These are phyloP conservation scores for Phlebiopsis gigantea DNA, from an alignment of 768 basidiomycete species.

Conservation along the genomic window DNA sequence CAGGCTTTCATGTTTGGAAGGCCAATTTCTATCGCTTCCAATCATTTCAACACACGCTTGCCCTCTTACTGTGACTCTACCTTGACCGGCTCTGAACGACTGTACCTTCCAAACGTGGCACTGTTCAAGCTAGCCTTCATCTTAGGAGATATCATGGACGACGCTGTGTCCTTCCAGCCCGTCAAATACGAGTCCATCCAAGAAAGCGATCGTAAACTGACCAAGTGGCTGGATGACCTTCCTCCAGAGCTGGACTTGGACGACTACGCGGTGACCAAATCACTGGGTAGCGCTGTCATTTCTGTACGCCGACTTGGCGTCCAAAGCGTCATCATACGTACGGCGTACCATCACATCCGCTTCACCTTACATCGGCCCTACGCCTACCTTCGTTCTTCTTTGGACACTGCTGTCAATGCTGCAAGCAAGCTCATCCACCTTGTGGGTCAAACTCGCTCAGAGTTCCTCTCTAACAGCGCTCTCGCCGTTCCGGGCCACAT, in stretches of 20 bases:
- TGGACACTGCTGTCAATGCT: conserved; percentile 70
- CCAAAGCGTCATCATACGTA: conserved; percentile 76
- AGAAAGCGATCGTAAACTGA: conserved; percentile 65
- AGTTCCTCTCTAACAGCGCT: conserved; percentile 60
- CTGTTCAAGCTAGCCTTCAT: conserved; percentile 58
- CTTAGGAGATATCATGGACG: conserved; percentile 82
- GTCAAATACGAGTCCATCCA: conserved; percentile 71
- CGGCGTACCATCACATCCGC: conserved; percentile 76
- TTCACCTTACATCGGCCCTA: conserved; percentile 83
- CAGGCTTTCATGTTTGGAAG: conserved; percentile 86
- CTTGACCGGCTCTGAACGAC: conserved; percentile 55
- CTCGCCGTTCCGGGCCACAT: conserved; percentile 73
- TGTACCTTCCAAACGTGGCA: conserved; percentile 72
- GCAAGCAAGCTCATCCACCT: conserved; percentile 78
- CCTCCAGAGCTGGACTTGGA: conserved; percentile 72
- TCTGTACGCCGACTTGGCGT: conserved; percentile 65
- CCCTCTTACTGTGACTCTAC: conserved; percentile 64
- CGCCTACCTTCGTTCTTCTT: conserved; percentile 40
- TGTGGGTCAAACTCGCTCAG: conserved; percentile 69
- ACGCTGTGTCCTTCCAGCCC: conserved; percentile 68
- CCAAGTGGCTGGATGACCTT: conserved; percentile 73
- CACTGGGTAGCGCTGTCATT: conserved; percentile 57
- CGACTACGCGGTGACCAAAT: conserved; percentile 68
- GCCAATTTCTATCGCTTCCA: conserved; percentile 67
- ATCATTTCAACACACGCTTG: conserved; percentile 79